These are phyloP conservation scores for Adansonia grandidieri DNA, from an alignment of 441 rosid genomes.

Conservation along the genomic window DNA sequence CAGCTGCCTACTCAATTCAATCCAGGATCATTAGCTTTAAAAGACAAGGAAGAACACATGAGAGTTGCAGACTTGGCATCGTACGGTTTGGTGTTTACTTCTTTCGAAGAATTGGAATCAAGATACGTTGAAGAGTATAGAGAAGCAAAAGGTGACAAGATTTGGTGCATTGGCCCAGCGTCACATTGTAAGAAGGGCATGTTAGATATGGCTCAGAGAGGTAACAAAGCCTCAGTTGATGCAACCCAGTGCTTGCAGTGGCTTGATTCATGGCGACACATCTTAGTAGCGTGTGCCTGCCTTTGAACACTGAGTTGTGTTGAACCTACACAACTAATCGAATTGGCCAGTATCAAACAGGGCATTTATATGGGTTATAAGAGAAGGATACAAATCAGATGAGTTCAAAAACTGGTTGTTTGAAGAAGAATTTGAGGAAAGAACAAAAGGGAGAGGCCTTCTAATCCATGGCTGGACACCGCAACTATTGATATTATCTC, in stretches of 20 bases:
- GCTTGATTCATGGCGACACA: conserved; percentile 11
- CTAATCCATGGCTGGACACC: conserved; percentile 51
- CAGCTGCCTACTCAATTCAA: conserved; percentile 35
- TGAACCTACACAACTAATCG: conserved; percentile 4
- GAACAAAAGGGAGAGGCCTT: conserved; percentile 37
- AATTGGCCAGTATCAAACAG: conserved; percentile 7
- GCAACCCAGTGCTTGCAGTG: background rate
- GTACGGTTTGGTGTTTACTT: background rate
- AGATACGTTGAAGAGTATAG: background rate
- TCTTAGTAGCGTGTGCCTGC: background rate
- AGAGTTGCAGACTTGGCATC: background rate
- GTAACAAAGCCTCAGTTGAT: conserved; percentile 1
- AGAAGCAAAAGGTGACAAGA: background rate
- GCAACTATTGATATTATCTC: conserved; percentile 41
- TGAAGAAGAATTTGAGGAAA: conserved; percentile 36
- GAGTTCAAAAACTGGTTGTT: conserved; percentile 34
- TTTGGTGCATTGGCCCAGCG: conserved; percentile 10
- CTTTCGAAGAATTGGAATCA: conserved; percentile 18
- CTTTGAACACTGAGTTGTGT: conserved; percentile 19
- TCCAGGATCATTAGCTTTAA: background rate
- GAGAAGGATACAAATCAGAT: background rate
- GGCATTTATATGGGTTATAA: conserved; percentile 21
- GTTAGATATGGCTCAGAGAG: conserved; percentile 5
- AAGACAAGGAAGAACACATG: background rate
- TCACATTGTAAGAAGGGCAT: conserved; percentile 1